These are phyloP conservation scores for Solanum phureja DNA, from an alignment of 257 asterid species.

Conservation along the genomic window DNA sequence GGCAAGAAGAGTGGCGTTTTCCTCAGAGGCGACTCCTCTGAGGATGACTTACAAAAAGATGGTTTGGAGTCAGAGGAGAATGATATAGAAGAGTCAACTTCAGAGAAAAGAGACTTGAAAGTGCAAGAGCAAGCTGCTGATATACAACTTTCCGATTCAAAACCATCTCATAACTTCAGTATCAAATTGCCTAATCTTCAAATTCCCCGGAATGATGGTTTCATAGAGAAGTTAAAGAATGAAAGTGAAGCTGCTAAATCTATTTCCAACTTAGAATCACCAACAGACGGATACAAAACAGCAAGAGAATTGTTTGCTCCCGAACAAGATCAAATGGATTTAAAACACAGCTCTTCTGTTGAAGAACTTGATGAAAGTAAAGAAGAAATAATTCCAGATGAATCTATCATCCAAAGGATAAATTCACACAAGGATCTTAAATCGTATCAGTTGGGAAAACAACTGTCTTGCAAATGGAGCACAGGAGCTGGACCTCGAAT, in stretches of 20 bases:
- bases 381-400: slow-evolving; percentile 40
- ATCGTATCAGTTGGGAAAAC: slow-evolving; percentile 61
- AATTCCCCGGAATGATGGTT: slow-evolving; percentile 44
- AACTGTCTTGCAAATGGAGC: slow-evolving; percentile 78
- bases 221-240: slow-evolving; percentile 25
- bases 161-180: slow-evolving; percentile 8
- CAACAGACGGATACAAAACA: slow-evolving; percentile 22
- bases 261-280: slow-evolving; percentile 18
- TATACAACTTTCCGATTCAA: slow-evolving; percentile 10
- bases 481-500: slow-evolving; percentile 92
- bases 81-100: slow-evolving; percentile 5
- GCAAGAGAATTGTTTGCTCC: slow-evolving; percentile 16
- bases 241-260: slow-evolving; percentile 14
- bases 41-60: slow-evolving; percentile 41
- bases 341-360: background rate
- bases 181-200: slow-evolving; percentile 33
- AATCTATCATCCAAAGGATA: slow-evolving; percentile 43
- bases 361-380: slow-evolving; percentile 11
- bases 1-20: slow-evolving; percentile 28
- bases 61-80: slow-evolving; percentile 24
- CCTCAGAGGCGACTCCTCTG: slow-evolving; percentile 51
- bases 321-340: background rate
- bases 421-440: slow-evolving; percentile 52
- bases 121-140: slow-evolving; percentile 10
- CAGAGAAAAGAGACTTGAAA: slow-evolving; percentile 10